Percentiles rank a stretch among this genome's conserved stretches.
Conservation (phyloP, 306 rosid genomes). For the Psophocarpus tetragonolobus region DNA sequence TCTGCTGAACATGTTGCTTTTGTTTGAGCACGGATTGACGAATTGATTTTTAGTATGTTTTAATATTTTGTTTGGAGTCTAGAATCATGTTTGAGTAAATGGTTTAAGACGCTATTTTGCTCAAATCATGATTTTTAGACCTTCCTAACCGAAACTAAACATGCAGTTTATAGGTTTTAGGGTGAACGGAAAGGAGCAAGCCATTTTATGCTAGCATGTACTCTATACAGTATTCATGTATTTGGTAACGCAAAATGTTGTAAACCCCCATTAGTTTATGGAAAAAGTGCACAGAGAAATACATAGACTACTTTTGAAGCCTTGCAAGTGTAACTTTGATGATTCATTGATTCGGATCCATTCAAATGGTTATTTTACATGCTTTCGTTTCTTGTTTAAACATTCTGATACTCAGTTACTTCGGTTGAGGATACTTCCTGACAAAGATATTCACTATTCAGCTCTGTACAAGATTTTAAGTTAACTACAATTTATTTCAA, state of each 20-base stretch:
- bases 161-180: constrained; percentile 8
- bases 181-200: neutral
- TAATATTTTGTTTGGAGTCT: constrained; percentile 12
- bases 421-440: neutral
- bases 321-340: neutral
- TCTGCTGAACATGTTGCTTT: constrained; percentile 17
- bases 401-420: neutral
- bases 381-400: neutral
- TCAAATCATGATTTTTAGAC: constrained; percentile 8
- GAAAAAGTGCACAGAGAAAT: constrained; percentile 18
- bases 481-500: neutral
- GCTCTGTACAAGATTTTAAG: neutral
- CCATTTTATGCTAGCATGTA: constrained; percentile 5
- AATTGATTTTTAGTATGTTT: constrained; percentile 16
- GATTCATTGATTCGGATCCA: neutral
- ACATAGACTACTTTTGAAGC: constrained; percentile 1
- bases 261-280: constrained; percentile 31
- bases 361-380: neutral
- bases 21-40: constrained; percentile 37
- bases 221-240: constrained; percentile 5
- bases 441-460: neutral
- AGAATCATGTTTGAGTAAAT: constrained; percentile 13
- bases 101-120: neutral
- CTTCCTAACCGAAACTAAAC: neutral
- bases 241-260: constrained; percentile 23